phyloP scores from a whole-genome alignment of 2,329 filamentous ascomycete genomes.

The Fusarium pseudocircinatum region DNA sequence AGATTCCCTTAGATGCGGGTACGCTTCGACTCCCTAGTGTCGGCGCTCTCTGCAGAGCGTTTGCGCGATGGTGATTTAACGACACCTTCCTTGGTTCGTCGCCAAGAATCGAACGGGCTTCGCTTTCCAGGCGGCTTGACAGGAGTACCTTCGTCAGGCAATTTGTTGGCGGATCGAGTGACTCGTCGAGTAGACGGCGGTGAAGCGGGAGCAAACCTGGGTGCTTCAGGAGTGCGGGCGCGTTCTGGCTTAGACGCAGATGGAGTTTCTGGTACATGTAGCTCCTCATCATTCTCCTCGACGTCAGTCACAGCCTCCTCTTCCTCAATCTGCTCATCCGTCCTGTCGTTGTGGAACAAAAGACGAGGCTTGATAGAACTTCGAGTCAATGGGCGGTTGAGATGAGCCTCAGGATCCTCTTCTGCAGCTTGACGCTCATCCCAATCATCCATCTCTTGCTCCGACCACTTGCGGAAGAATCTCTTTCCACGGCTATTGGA shows the following conservation, averaged over 20 bases:
- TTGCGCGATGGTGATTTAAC: constrained; percentile 59
- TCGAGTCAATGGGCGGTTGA: constrained; percentile 65
- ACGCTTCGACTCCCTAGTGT: constrained; percentile 48
- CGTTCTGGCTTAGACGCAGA: constrained; percentile 44
- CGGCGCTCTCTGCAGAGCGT: constrained; percentile 50
- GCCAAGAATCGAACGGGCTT: constrained; percentile 75
- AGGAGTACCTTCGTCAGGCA: constrained; percentile 54
- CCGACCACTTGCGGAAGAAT: constrained; percentile 75
- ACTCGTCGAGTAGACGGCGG: constrained; percentile 70
- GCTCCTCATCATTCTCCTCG: constrained; percentile 55
- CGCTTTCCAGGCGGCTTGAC: constrained; percentile 52
- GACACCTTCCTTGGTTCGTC: constrained; percentile 66
- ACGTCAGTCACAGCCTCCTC: constrained; percentile 70
- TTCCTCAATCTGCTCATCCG: constrained; percentile 58
- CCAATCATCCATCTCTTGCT: constrained; percentile 48
- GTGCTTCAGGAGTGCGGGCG: constrained; percentile 62
- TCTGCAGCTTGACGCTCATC: constrained; percentile 50
- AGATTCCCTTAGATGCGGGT: constrained; percentile 45
- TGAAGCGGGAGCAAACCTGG: constrained; percentile 66
- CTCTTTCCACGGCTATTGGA: constrained; percentile 77
- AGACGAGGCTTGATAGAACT: constrained; percentile 77
- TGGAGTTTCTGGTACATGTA: constrained; percentile 50
- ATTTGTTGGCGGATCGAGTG: constrained; percentile 66
- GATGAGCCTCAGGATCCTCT: constrained; percentile 49
- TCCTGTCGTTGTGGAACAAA: constrained; percentile 69